phyloP scores from a whole-genome alignment of 345 rosid species.

The Eucalyptus urophylla region DNA sequence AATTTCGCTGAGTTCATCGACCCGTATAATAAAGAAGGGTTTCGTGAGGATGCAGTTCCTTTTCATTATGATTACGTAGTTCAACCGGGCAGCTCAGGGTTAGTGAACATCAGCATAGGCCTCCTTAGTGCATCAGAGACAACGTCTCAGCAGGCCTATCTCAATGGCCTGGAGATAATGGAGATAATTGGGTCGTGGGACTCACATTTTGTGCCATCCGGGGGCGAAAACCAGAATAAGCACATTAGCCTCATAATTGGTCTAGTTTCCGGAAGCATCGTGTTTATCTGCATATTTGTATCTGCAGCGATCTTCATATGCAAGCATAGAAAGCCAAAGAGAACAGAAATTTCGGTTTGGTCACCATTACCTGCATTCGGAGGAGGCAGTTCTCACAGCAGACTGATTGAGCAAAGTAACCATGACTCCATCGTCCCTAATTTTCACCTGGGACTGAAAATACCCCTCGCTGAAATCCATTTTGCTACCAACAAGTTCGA shows the following conservation, averaged over 20 bases:
- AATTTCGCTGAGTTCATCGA: neutral
- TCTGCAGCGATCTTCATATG: neutral
- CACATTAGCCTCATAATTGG: conserved; percentile 2
- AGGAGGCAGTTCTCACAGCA: conserved; percentile 7
- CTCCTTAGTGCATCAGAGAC: neutral
- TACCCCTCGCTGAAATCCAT: conserved; percentile 22
- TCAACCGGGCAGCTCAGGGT: conserved; percentile 28
- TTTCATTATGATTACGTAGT: conserved; percentile 28
- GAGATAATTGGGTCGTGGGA: conserved; percentile 10
- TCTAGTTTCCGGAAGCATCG: conserved; percentile 10
- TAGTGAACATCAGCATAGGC: conserved; percentile 18
- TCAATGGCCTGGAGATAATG: conserved; percentile 53
- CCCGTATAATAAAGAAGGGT: neutral
- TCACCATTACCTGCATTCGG: neutral
- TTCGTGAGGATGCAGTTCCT: neutral
- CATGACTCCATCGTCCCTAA: conserved; percentile 1
- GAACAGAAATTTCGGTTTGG: conserved; percentile 9
- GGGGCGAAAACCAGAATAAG: neutral
- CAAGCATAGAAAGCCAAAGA: neutral
- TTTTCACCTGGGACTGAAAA: conserved; percentile 20
- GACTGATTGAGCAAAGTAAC: neutral
- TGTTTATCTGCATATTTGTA: neutral
- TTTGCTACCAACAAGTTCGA: conserved; percentile 31
- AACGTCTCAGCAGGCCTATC: neutral
- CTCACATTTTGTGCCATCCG: neutral